A percentile compares a stretch with the other conserved stretches of the same genome.
Evolutionary conservation across 176 grass and related monocot genomes (phyloP).

Genomic region (Hordeum marinum): DNA sequence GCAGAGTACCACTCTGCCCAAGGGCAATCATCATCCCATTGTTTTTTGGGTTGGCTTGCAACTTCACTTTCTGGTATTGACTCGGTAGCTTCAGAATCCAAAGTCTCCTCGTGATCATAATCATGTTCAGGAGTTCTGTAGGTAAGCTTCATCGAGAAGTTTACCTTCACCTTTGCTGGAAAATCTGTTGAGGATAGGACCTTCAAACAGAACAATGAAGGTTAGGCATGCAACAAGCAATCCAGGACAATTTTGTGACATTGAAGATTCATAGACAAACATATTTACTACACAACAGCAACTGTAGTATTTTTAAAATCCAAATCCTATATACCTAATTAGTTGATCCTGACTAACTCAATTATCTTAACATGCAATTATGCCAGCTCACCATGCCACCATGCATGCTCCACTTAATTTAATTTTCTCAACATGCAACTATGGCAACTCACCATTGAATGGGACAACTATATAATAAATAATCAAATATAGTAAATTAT

Average conservation of each 20-base stretch:
- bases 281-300: slow-evolving; percentile 13
- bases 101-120: slow-evolving; percentile 62
- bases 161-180: slow-evolving; percentile 69
- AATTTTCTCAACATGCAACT: too few species aligned
- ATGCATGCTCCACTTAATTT: too few species aligned
- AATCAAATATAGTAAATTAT: too few species aligned
- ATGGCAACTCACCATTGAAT: too few species aligned
- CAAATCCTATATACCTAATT: neutral
- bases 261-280: slow-evolving; percentile 1
- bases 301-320: neutral
- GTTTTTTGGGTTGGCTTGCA: slow-evolving; percentile 52
- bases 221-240: slow-evolving; percentile 10
- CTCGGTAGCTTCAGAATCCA: slow-evolving; percentile 50
- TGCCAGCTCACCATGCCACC: too few species aligned
- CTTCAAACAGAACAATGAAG: slow-evolving; percentile 52
- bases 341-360: too few species aligned
- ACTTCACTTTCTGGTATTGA: slow-evolving; percentile 45
- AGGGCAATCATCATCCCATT: slow-evolving; percentile 95
- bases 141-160: slow-evolving; percentile 89
- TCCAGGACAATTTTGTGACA: neutral
- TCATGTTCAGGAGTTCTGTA: slow-evolving; percentile 85
- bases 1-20: slow-evolving; percentile 99
- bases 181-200: slow-evolving; percentile 74
- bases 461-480: too few species aligned
- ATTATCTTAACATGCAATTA: too few species aligned